phyloP scores from a whole-genome alignment of 176 grass and related monocot genomes.

The Paspalum vaginatum region DNA sequence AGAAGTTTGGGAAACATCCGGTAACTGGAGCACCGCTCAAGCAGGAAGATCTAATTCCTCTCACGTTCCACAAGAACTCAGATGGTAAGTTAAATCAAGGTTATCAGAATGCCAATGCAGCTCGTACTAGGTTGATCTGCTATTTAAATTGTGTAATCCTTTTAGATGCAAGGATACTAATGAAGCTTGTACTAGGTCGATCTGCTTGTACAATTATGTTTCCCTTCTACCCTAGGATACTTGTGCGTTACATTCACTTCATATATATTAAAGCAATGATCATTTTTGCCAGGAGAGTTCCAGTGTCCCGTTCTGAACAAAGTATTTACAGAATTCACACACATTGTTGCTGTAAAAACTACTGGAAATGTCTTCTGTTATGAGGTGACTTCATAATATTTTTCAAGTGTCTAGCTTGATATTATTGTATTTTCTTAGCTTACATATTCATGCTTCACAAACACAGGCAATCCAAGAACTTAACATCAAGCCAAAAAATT shows the following conservation, averaged over 20 bases:
- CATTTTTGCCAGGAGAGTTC: slow-evolving; percentile 73
- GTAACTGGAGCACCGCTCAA: slow-evolving; percentile 72
- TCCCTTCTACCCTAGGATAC: not conserved
- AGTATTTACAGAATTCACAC: slow-evolving; percentile 96
- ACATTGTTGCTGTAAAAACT: slow-evolving; percentile 99
- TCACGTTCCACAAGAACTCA: slow-evolving; percentile 92
- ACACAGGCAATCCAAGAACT: slow-evolving; percentile 89
- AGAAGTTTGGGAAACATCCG: slow-evolving; percentile 87
- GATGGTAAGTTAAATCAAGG: slow-evolving; percentile 62
- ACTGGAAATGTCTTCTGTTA: slow-evolving; percentile 98
- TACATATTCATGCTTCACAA: slow-evolving; percentile 14
- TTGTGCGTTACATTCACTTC: not conserved
- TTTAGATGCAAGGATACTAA: not conserved
- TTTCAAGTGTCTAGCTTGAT: slow-evolving; percentile 18
- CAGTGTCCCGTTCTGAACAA: slow-evolving; percentile 93
- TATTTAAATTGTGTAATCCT: not conserved
- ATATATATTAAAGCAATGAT: slow-evolving; percentile 16
- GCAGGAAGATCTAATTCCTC: slow-evolving; percentile 86
- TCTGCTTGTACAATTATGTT: slow-evolving; percentile 16
- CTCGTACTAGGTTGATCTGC: not conserved
- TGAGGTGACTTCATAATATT: slow-evolving; percentile 54
- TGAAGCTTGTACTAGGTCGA: slow-evolving; percentile 6
- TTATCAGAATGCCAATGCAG: not conserved
- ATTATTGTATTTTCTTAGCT: slow-evolving; percentile 27
- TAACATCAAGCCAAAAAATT: slow-evolving; percentile 94